phyloP scores from a whole-genome alignment of 1,284 basidiomycete genomes.

The Trametes sp. region DNA sequence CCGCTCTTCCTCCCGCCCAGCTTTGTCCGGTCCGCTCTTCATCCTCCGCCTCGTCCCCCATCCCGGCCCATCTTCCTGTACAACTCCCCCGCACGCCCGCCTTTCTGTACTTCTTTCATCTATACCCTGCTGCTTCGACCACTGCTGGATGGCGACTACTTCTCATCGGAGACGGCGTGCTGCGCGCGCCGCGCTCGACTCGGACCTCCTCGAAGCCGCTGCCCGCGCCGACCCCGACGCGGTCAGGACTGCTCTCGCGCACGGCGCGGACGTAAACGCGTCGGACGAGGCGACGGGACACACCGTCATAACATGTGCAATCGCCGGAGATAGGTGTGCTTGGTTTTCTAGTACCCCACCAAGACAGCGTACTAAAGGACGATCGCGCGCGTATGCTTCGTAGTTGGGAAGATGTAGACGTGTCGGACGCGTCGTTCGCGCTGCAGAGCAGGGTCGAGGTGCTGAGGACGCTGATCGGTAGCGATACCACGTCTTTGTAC shows the following conservation, averaged over 20 bases:
- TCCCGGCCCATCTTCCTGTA: not conserved
- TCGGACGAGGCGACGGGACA: conserved; percentile 61
- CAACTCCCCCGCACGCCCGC: not conserved
- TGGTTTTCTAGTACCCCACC: conserved; percentile 7
- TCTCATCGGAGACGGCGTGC: conserved; percentile 22
- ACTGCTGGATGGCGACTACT: conserved; percentile 27
- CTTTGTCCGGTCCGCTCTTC: conserved; percentile 19
- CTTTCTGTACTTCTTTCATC: conserved; percentile 5
- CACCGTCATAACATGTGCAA: conserved; percentile 67
- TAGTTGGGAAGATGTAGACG: conserved; percentile 73
- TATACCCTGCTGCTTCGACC: not conserved
- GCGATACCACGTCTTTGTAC: conserved; percentile 65
- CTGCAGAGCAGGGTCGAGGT: conserved; percentile 60
- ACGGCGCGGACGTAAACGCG: conserved; percentile 72
- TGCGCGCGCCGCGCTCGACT: conserved; percentile 27
- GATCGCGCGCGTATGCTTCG: conserved; percentile 11
- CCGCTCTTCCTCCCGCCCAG: conserved; percentile 28
- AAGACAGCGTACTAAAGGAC: conserved; percentile 17
- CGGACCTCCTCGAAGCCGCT: conserved; percentile 60
- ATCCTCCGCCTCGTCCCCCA: not conserved
- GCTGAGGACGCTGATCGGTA: conserved; percentile 59
- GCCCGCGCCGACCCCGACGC: conserved; percentile 61
- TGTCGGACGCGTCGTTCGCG: conserved; percentile 70
- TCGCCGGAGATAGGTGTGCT: conserved; percentile 72
- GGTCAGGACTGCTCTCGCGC: conserved; percentile 58